These are phyloP conservation scores for Solanum chaucha DNA, from an alignment of 257 asterid species.

Conservation along the genomic window DNA sequence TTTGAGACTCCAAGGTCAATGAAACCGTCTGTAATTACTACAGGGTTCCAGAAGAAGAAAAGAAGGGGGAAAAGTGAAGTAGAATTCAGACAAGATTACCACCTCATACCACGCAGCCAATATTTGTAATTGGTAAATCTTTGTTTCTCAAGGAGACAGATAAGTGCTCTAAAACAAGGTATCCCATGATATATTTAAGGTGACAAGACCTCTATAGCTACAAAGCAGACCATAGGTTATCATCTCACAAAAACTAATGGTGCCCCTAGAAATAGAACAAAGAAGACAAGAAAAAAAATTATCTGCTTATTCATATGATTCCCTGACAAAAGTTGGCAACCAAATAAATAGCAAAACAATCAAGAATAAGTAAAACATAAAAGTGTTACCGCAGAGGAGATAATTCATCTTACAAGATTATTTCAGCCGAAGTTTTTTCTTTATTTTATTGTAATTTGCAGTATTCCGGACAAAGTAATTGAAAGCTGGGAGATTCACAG, in stretches of 20 bases:
- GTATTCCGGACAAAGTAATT: not conserved
- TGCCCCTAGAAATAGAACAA: not conserved
- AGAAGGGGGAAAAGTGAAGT: not conserved
- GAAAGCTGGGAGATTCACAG: not conserved
- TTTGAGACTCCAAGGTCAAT: not conserved
- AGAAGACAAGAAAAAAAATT: not conserved
- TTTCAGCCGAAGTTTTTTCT: not conserved
- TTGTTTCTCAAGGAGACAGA: not conserved
- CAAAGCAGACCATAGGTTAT: not conserved
- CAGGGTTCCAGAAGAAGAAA: not conserved
- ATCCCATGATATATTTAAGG: not conserved
- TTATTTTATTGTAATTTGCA: not conserved
- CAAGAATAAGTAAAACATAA: not conserved
- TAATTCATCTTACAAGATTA: not conserved
- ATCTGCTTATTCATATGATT: not conserved
- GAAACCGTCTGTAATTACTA: not conserved
- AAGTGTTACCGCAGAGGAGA: not conserved
- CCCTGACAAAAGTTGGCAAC: not conserved
- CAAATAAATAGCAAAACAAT: not conserved
- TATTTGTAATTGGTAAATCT: not conserved
- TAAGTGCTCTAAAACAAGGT: not conserved
- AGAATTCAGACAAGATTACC: not conserved
- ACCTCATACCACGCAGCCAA: not conserved
- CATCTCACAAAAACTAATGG: not conserved
- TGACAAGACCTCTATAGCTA: not conserved